Percentiles rank a stretch among this genome's conserved stretches.
Conservation (phyloP, 1,139 yeast species). For the Meyerozyma sp. region DNA sequence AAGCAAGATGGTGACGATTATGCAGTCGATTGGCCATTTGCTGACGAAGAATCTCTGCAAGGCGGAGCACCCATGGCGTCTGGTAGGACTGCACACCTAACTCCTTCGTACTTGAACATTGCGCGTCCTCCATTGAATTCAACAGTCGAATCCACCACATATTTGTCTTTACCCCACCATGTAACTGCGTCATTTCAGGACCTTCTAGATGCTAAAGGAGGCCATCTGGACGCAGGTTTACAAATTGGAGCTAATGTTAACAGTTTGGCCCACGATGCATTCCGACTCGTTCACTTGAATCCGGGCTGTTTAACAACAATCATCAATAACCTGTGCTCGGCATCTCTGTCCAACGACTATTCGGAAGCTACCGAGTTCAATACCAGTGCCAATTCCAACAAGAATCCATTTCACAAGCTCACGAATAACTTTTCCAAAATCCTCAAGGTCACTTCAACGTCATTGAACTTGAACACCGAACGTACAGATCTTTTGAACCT, state of each 20-base stretch:
- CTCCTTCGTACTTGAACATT: constrained; percentile 29
- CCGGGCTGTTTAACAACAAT: constrained; percentile 46
- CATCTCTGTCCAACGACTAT: not conserved
- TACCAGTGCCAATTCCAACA: constrained; percentile 3
- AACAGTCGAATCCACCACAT: constrained; percentile 35
- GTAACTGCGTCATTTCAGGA: constrained; percentile 25
- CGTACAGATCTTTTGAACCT: not conserved
- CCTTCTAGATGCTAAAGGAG: constrained; percentile 3
- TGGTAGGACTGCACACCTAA: constrained; percentile 15
- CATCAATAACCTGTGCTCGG: constrained; percentile 6
- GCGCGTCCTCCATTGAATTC: constrained; percentile 32
- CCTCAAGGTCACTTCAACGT: constrained; percentile 17
- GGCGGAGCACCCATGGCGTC: constrained; percentile 8
- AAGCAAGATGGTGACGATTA: constrained; percentile 6
- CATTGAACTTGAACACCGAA: not conserved
- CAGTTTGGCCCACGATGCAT: constrained; percentile 50
- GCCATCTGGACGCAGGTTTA: constrained; percentile 35
- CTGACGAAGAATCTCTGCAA: constrained; percentile 12
- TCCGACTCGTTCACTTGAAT: constrained; percentile 44
- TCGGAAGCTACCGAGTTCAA: not conserved
- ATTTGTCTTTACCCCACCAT: constrained; percentile 39
- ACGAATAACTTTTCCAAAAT: constrained; percentile 29
- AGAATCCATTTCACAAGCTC: constrained; percentile 30
- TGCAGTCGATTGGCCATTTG: constrained; percentile 31
- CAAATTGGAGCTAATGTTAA: constrained; percentile 54